Evolutionary conservation across 305 asterid genomes (phyloP), one percentile per base, ranked within the genome.

Genomic region (Fraxinus albicans): DNA sequence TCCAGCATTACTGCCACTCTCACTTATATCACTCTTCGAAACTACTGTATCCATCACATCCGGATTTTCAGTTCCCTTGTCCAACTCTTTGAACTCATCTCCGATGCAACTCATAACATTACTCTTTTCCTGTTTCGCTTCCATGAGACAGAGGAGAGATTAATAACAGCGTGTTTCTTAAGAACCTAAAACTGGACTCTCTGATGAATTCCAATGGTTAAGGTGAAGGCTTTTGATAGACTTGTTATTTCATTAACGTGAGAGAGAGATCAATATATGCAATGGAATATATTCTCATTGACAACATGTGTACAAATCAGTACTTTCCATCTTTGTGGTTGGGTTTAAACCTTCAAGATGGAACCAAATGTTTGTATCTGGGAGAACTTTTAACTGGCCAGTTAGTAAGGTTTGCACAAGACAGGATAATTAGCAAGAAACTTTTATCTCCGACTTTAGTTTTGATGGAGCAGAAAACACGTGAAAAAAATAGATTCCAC

Each of bases 261-360:
- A 55, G 65, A 6, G 65, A 17, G 65, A n/a, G 7, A 50, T 50
- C 65, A 55, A 5, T 77, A 27, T 31, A 8, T 44, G 77, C 34
- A 12, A 73, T 42, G 70, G 76, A 79, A 77, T 77, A 86, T 77
- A 86, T 83, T 83, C 85, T 83, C 10, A 8, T 17, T 4, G 13
- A 80, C 63, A 15, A 53, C 63, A 53, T 53, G n/a, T 53, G 63
- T 53, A 17, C 23, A 19, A 17, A 53, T 15, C 23, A 53, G 36
- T 12, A 31, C 9, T 29, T 40, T 70, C 23, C 19, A 63, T 21
- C n/a, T 29, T 70, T 31, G 38, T 6, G 2, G 42, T 1, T 3
- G 10, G 13, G n/a, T 70, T 70, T 70, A 13, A 70, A 70, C 76
- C 21, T 70, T 70, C 76, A 70, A 70, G 76, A 70, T 70, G 42